Conservation (phyloP, 768 basidiomycete species). For the Boletus reticuloceps region DNA sequence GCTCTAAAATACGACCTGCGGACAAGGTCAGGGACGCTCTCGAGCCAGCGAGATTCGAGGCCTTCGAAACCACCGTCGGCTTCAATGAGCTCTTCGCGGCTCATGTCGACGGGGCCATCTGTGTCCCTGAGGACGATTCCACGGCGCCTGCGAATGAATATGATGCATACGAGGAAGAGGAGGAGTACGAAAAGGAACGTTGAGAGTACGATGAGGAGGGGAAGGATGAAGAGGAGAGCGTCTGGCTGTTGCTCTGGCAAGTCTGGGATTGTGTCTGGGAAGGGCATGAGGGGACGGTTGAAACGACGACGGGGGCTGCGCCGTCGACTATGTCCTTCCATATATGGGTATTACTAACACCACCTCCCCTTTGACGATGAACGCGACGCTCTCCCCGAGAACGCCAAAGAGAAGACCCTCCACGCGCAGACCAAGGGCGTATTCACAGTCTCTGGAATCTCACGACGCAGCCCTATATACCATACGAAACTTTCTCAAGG, state of each 20-base stretch:
- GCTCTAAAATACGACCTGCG: slow-evolving; percentile 76
- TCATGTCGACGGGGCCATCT: slow-evolving; percentile 93
- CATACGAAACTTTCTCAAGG: slow-evolving; percentile 81
- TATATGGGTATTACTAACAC: slow-evolving; percentile 8
- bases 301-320: no score
- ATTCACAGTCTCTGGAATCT: slow-evolving; percentile 54
- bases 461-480: slow-evolving; percentile 66
- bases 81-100: slow-evolving; percentile 83
- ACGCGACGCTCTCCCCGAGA: slow-evolving; percentile 49
- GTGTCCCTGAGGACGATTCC: slow-evolving; percentile 79
- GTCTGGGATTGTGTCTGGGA: slow-evolving; percentile 4
- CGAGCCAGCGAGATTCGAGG: slow-evolving; percentile 92
- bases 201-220: slow-evolving; percentile 89
- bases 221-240: slow-evolving; percentile 83
- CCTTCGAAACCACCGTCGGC: slow-evolving; percentile 93
- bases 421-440: slow-evolving; percentile 51
- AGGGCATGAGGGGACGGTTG: not conserved
- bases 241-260: slow-evolving; percentile 38
- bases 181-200: slow-evolving; percentile 92
- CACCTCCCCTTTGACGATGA: slow-evolving; percentile 32
- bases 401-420: slow-evolving; percentile 53
- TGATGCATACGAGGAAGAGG: slow-evolving; percentile 85
- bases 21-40: slow-evolving; percentile 65
- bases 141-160: slow-evolving; percentile 75
- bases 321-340: not conserved